Percentiles rank a stretch among this genome's conserved stretches.
Conservation (phyloP, 1,139 yeast species). For the Candida pseudoviswanathii region DNA sequence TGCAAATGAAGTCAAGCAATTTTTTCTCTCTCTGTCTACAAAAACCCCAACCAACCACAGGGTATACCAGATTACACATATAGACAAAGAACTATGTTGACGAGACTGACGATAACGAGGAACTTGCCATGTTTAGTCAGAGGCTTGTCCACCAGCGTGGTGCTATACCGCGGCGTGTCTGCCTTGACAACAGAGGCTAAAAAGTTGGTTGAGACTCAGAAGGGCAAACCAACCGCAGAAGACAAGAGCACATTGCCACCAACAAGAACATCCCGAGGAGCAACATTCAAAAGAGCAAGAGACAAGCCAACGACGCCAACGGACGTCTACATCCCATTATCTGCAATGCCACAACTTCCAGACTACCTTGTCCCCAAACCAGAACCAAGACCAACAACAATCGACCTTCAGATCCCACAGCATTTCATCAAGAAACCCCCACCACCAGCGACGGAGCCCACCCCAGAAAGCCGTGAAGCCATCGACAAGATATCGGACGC, state of each 20-base stretch:
- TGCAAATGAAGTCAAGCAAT: background rate
- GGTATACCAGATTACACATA: background rate
- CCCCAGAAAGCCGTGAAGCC: constrained; percentile 5
- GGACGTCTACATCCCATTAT: constrained; percentile 9
- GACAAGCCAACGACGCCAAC: background rate
- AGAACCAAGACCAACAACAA: constrained; percentile 12
- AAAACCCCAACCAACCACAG: no score
- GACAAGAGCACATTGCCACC: background rate
- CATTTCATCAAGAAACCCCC: constrained; percentile 24
- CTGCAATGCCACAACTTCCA: constrained; percentile 13
- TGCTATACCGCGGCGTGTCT: background rate
- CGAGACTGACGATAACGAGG: background rate
- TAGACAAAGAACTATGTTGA: background rate
- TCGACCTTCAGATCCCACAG: constrained; percentile 36
- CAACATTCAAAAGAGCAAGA: background rate
- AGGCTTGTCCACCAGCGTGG: constrained; percentile 1
- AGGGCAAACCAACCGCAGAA: background rate
- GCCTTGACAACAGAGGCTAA: background rate
- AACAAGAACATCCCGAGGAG: background rate
- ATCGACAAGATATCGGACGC: constrained; percentile 9
- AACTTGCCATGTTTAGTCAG: constrained; percentile 4
- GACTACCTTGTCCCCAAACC: constrained; percentile 1
- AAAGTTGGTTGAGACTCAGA: background rate
- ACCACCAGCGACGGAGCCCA: constrained; percentile 3
- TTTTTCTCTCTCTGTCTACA: background rate